Evolutionary conservation across 345 rosid genomes (phyloP).

Genomic region (Citrus trifoliata): DNA sequence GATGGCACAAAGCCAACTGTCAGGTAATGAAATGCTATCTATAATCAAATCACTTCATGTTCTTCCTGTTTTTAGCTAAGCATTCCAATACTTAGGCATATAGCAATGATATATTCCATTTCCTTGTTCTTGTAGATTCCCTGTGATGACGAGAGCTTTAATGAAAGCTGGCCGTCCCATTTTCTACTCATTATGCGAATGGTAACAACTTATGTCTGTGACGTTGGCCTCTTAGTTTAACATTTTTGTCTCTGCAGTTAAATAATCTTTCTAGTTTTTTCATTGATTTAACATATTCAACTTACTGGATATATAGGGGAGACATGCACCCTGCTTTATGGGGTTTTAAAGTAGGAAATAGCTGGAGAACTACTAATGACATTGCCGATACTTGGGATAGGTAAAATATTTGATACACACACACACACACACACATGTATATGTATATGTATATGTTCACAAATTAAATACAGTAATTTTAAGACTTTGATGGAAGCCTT

Average conservation of each 20-base stretch:
- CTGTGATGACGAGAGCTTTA: conserved; percentile 82
- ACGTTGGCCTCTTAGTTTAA: background rate
- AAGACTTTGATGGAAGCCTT: background rate
- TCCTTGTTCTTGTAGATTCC: conserved; percentile 49
- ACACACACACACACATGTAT: no score
- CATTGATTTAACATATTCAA: background rate
- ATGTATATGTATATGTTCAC: background rate
- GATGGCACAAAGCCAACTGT: conserved; percentile 61
- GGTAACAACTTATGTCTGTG: conserved; percentile 31
- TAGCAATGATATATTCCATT: background rate
- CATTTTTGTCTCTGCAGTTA: background rate
- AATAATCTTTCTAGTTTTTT: background rate
- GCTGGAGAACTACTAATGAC: conserved; percentile 93
- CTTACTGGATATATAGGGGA: conserved; percentile 45
- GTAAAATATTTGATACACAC: conserved; percentile 22
- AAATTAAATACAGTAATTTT: background rate
- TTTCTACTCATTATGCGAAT: conserved; percentile 88
- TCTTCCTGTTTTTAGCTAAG: background rate
- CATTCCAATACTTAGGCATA: background rate
- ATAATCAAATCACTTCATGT: background rate
- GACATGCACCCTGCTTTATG: conserved; percentile 89
- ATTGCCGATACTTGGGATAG: conserved; percentile 73
- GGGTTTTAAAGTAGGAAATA: conserved; percentile 77
- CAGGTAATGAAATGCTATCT: conserved; percentile 38
- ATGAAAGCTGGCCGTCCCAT: conserved; percentile 70